Percentiles rank a stretch among this genome's conserved stretches.
phyloP scores from a whole-genome alignment of 345 rosid species.

The Dipteronia dyeriana region DNA sequence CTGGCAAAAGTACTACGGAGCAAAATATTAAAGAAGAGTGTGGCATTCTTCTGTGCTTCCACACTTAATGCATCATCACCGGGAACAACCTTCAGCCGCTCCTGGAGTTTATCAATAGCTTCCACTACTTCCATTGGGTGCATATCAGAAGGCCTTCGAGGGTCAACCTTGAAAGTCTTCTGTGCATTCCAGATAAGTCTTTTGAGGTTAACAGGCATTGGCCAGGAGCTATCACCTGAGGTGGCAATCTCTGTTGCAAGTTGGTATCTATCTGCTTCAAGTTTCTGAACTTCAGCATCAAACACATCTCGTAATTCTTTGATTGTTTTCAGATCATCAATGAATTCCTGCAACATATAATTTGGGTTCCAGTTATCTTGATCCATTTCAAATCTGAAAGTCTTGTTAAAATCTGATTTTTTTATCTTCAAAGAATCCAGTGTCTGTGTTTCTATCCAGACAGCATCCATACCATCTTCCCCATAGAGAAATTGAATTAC shows the following conservation, averaged over 20 bases:
- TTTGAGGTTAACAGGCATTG: constrained; percentile 89
- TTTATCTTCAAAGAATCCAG: constrained; percentile 94
- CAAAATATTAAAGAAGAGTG: constrained; percentile 86
- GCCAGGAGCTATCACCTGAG: constrained; percentile 92
- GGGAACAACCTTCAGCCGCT: constrained; percentile 91
- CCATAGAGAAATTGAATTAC: constrained; percentile 98
- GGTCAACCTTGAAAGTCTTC: constrained; percentile 89
- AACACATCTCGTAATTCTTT: constrained; percentile 88
- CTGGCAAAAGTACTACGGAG: constrained; percentile 98
- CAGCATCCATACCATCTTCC: constrained; percentile 99
- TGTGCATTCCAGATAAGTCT: constrained; percentile 98
- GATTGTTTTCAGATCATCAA: constrained; percentile 88
- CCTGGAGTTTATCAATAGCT: constrained; percentile 94
- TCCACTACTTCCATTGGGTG: constrained; percentile 98
- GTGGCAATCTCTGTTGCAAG: constrained; percentile 95
- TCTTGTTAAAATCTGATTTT: constrained; percentile 69
- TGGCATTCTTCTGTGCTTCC: constrained; percentile 99
- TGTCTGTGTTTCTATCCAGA: constrained; percentile 95
- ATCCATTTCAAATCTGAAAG: constrained; percentile 83
- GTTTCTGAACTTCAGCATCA: constrained; percentile 92
- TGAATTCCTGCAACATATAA: constrained; percentile 75
- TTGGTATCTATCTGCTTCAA: constrained; percentile 79
- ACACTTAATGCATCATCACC: constrained; percentile 88
- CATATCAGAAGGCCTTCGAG: constrained; percentile 75
- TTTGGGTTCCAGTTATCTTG: constrained; percentile 85